Evolutionary conservation across 2,329 filamentous ascomycete genomes (phyloP).

Genomic region (Trichoderma atroviride): DNA sequence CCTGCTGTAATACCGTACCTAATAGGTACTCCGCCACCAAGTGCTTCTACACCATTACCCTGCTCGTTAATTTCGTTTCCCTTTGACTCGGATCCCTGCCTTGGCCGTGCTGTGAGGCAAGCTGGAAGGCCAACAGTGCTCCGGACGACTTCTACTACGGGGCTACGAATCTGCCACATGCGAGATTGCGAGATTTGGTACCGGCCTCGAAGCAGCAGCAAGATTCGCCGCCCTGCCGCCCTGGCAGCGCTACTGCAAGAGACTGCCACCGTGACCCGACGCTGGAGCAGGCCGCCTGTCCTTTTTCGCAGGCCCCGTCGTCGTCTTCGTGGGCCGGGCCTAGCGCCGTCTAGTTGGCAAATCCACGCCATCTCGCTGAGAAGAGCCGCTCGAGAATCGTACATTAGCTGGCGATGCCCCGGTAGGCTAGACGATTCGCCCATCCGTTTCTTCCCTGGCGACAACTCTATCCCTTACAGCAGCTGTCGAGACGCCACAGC

Average conservation of each 20-base stretch:
- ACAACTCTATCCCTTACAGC: background rate
- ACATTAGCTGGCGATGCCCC: slow-evolving; percentile 27
- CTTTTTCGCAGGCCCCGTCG: slow-evolving; percentile 2
- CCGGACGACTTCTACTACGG: background rate
- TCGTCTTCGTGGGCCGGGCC: slow-evolving; percentile 26
- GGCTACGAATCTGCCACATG: background rate
- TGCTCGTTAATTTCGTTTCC: slow-evolving; percentile 10
- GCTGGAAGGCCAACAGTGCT: background rate
- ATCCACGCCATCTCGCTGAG: slow-evolving; percentile 3
- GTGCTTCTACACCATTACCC: slow-evolving; percentile 11
- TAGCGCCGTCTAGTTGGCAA: slow-evolving; percentile 24
- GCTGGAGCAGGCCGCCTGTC: background rate
- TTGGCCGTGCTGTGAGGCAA: background rate
- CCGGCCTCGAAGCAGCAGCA: background rate
- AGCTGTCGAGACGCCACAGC: background rate
- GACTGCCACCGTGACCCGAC: slow-evolving; percentile 7
- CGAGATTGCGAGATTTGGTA: background rate
- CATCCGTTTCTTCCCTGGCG: background rate
- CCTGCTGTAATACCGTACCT: background rate
- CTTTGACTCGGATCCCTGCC: slow-evolving; percentile 6
- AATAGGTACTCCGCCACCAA: background rate
- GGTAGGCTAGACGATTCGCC: slow-evolving; percentile 16
- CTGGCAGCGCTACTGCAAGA: slow-evolving; percentile 20
- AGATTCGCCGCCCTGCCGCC: slow-evolving; percentile 3
- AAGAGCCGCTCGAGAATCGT: slow-evolving; percentile 17